phyloP scores from a whole-genome alignment of 2,329 filamentous ascomycete species.

The Cladophialophora bantiana region DNA sequence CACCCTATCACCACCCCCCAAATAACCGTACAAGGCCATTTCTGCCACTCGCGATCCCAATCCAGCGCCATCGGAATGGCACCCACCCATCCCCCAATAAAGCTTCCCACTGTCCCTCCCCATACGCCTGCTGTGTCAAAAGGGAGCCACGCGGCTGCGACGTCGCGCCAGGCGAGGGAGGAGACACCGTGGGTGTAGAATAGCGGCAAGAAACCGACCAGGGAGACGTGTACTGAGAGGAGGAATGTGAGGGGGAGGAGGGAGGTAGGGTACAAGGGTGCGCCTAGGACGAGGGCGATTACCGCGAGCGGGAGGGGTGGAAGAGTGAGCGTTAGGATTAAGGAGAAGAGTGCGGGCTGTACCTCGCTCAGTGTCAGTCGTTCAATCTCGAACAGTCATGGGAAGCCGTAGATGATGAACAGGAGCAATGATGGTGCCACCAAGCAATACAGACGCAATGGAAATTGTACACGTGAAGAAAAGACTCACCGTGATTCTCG shows the following conservation, averaged over 20 bases:
- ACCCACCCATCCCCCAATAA: slow-evolving; percentile 87
- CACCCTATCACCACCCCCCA: slow-evolving; percentile 83
- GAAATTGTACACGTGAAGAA: background rate
- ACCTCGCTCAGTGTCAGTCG: background rate
- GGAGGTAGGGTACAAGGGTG: slow-evolving; percentile 74
- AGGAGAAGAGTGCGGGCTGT: slow-evolving; percentile 58
- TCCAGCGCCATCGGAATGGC: slow-evolving; percentile 95
- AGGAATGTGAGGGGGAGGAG: slow-evolving; percentile 80
- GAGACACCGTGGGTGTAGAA: slow-evolving; percentile 88
- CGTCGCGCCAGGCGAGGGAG: slow-evolving; percentile 70
- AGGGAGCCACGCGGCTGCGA: slow-evolving; percentile 72
- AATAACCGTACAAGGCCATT: slow-evolving; percentile 92
- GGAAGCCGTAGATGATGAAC: background rate
- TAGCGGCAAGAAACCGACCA: slow-evolving; percentile 79
- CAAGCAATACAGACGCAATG: background rate
- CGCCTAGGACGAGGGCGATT: slow-evolving; percentile 79
- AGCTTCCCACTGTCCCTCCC: slow-evolving; percentile 78
- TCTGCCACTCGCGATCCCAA: slow-evolving; percentile 99
- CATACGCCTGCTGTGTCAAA: slow-evolving; percentile 77
- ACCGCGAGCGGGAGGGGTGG: slow-evolving; percentile 65
- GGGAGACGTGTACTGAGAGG: slow-evolving; percentile 78
- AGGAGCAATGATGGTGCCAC: background rate
- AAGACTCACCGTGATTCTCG: slow-evolving; percentile 41
- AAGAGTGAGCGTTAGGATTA: slow-evolving; percentile 63
- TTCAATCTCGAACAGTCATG: background rate